Evolutionary conservation across 306 rosid species (phyloP).

Genomic region (Pachyrhizus erosus): DNA sequence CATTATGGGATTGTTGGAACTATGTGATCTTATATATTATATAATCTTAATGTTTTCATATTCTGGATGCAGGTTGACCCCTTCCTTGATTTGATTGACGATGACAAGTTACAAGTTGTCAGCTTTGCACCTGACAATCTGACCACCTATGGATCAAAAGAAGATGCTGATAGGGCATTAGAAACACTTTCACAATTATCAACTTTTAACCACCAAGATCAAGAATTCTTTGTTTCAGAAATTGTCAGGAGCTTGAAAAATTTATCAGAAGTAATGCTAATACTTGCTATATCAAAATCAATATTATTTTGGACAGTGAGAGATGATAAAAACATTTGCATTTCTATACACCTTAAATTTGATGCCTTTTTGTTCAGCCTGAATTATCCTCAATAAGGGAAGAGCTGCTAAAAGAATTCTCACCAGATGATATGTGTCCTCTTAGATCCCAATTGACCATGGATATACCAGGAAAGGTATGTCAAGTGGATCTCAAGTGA

Average conservation of each 20-base stretch:
- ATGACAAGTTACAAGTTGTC: conserved; percentile 70
- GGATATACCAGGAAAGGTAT: conserved; percentile 43
- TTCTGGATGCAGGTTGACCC: conserved; percentile 74
- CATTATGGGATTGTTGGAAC: too few relatives aligned
- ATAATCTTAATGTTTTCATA: conserved; percentile 4
- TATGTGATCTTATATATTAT: too few relatives aligned
- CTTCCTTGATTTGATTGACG: conserved; percentile 71
- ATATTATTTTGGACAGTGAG: neutral
- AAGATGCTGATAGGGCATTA: conserved; percentile 69
- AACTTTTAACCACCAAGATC: too few relatives aligned
- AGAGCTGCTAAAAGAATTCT: conserved; percentile 65
- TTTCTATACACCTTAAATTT: conserved; percentile 22
- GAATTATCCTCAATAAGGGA: conserved; percentile 60
- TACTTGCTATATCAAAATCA: neutral
- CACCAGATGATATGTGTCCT: conserved; percentile 68
- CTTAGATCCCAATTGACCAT: conserved; percentile 62
- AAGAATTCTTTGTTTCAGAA: conserved; percentile 59
- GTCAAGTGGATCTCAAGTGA: conserved; percentile 48
- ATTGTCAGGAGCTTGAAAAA: conserved; percentile 64
- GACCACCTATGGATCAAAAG: conserved; percentile 71
- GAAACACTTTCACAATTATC: conserved; percentile 55
- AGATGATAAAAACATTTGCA: neutral
- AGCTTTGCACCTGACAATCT: conserved; percentile 46
- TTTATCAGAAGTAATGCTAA: conserved; percentile 61
- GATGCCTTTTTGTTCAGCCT: conserved; percentile 55